A percentile compares a stretch with the other conserved stretches of the same genome.
Conservation (phyloP, 768 basidiomycete species). For the Tylopilus vinaceipallidus region DNA sequence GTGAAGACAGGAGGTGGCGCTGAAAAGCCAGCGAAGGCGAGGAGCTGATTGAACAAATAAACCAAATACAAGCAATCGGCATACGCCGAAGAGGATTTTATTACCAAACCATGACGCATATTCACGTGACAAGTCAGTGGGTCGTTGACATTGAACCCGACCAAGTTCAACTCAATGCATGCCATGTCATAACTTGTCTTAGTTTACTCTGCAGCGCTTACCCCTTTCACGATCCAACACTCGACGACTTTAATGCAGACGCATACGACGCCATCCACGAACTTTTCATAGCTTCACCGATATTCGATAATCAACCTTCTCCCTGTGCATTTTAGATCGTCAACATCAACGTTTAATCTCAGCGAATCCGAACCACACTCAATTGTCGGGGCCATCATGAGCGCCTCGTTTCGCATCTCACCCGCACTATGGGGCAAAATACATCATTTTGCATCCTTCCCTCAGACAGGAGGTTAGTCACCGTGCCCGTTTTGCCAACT, state of each 20-base stretch:
- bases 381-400: conserved; percentile 28
- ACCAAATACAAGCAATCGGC: too few species aligned
- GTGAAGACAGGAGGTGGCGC: too few species aligned
- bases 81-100: too few species aligned
- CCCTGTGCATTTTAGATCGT: too few species aligned
- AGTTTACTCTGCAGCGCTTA: too few species aligned
- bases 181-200: too few species aligned
- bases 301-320: conserved; percentile 2
- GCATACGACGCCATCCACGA: conserved; percentile 4
- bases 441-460: conserved; percentile 87
- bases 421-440: conserved; percentile 85
- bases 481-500: not conserved
- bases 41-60: too few species aligned
- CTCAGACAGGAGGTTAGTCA: conserved; percentile 82
- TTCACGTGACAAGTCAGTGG: not conserved
- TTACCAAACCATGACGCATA: too few species aligned
- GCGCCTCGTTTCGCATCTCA: conserved; percentile 63
- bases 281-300: too few species aligned
- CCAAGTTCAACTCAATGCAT: too few species aligned
- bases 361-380: not conserved
- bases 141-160: too few species aligned
- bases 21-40: too few species aligned
- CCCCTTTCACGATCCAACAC: not conserved
- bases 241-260: not conserved
- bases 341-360: not conserved